A percentile compares a stretch with the other conserved stretches of the same genome.
phyloP scores from a whole-genome alignment of 2,329 filamentous ascomycete genomes.

The Didymosphaeria variabile region DNA sequence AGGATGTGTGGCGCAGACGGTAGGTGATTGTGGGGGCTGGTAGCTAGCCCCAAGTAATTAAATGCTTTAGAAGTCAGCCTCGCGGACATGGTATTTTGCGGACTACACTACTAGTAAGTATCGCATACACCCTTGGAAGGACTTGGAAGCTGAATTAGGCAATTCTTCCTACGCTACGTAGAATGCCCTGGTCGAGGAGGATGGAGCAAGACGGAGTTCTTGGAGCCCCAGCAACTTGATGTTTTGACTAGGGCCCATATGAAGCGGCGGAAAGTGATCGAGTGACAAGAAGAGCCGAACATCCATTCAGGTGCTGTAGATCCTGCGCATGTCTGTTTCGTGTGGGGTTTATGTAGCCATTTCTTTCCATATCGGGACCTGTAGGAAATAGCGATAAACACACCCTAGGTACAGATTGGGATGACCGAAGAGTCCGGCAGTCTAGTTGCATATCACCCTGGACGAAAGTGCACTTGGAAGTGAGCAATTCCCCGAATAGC shows the following conservation, averaged over 20 bases:
- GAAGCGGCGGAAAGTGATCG: neutral
- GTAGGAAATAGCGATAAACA: too few relatives aligned
- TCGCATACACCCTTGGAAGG: neutral
- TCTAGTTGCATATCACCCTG: too few relatives aligned
- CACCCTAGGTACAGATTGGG: too few relatives aligned
- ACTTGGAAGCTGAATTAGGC: neutral
- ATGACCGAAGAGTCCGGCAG: too few relatives aligned
- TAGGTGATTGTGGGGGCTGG: neutral
- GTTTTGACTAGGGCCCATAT: neutral
- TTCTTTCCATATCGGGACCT: neutral
- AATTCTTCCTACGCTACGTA: neutral
- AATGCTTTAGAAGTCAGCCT: neutral
- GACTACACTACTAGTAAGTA: too few relatives aligned
- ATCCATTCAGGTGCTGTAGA: neutral
- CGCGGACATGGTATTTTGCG: constrained; percentile 3
- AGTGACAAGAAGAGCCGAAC: neutral
- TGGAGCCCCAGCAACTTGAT: neutral
- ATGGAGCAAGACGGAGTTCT: too few relatives aligned
- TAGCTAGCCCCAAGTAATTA: neutral
- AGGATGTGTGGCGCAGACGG: neutral
- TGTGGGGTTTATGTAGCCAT: neutral
- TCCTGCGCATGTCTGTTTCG: neutral
- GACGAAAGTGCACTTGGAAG: too few relatives aligned
- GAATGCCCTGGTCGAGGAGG: too few relatives aligned
- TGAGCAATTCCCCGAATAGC: too few relatives aligned